Evolutionary conservation across 2,329 filamentous ascomycete genomes (phyloP), one percentile per base, ranked within the genome.

Genomic region (Claviceps arundinis): DNA sequence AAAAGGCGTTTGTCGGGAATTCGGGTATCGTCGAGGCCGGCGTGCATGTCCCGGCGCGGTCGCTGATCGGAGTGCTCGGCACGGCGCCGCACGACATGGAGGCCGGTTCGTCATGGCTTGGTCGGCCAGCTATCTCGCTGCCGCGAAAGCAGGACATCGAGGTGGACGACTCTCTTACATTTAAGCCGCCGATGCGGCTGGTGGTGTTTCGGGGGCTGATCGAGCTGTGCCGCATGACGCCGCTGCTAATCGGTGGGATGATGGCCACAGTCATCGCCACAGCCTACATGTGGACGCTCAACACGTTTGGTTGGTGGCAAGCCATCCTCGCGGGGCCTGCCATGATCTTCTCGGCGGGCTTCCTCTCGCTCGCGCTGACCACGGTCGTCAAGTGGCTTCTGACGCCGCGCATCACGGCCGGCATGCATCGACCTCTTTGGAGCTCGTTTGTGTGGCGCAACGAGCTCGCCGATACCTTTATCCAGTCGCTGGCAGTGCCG

Each of bases 381-480:
- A 54, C 57, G 3, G 51, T 43, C 37, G 58, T 52, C 22, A 59
- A 59, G 30, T 59, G 57, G 57, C 26, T 57, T 1, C 19, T 59
- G 5, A 59, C 58, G 19, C 57, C 55, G 13, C 48, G 52, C 37
- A 53, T 59, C 24, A 47, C 37, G 0, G 30, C 54, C 34, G 57
- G 58, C 22, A 53, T 54, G 52, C 54, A 58, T n/a, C 54, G 52
- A 42, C 58, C 58, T 16, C 52, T 59, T 2, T 59, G 58, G 58
- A 59, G 57, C 50, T 56, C 56, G 2, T 59, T 59, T 34, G 58
- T 59, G 40, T 59, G 58, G 58, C 57, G 58, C 51, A 59, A 59
- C 46, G 58, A 81, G 53, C 68, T 86, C 44, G 85, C 82, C 16
- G 77, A 80, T 58, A 64, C 66, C 30, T 82, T 87, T 60, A 68